These are phyloP conservation scores for Cryptococcus amylolentus DNA, from an alignment of 1,284 basidiomycete species.

Conservation along the genomic window DNA sequence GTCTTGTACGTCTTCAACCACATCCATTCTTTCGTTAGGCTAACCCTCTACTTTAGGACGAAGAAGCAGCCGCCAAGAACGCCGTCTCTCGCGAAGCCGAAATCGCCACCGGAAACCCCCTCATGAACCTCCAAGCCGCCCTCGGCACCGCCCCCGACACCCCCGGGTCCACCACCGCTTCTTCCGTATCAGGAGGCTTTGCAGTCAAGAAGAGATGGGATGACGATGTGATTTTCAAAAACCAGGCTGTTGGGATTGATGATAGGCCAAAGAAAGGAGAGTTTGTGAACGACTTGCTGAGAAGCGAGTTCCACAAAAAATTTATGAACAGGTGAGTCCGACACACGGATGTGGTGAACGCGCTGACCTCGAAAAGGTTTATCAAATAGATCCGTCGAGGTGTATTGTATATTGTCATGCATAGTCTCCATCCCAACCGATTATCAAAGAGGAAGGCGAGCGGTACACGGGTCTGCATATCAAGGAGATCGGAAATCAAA, in stretches of 20 bases:
- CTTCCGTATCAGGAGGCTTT: constrained; percentile 52
- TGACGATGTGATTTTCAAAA: constrained; percentile 95
- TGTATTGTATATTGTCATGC: constrained; percentile 7
- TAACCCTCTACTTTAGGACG: constrained; percentile 54
- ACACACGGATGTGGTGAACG: neutral
- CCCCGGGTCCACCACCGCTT: constrained; percentile 60
- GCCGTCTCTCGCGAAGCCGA: constrained; percentile 69
- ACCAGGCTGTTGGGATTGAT: constrained; percentile 69
- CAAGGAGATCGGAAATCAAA: no score
- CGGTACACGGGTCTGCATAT: no score
- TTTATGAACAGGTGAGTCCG: constrained; percentile 48
- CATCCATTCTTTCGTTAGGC: neutral
- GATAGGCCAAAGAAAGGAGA: constrained; percentile 66
- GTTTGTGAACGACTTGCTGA: constrained; percentile 87
- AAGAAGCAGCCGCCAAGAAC: constrained; percentile 65
- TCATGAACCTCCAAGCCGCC: constrained; percentile 82
- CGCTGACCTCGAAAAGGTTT: neutral
- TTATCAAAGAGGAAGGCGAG: no score
- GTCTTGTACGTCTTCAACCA: constrained; percentile 43
- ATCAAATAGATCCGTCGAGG: neutral
- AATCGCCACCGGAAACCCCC: constrained; percentile 78
- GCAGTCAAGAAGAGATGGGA: constrained; percentile 92
- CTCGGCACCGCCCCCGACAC: constrained; percentile 66
- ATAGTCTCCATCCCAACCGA: constrained; percentile 15
- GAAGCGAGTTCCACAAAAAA: constrained; percentile 78